These are phyloP conservation scores for Brasilioporus rufonigricans DNA, from an alignment of 768 basidiomycete species.

Conservation along the genomic window DNA sequence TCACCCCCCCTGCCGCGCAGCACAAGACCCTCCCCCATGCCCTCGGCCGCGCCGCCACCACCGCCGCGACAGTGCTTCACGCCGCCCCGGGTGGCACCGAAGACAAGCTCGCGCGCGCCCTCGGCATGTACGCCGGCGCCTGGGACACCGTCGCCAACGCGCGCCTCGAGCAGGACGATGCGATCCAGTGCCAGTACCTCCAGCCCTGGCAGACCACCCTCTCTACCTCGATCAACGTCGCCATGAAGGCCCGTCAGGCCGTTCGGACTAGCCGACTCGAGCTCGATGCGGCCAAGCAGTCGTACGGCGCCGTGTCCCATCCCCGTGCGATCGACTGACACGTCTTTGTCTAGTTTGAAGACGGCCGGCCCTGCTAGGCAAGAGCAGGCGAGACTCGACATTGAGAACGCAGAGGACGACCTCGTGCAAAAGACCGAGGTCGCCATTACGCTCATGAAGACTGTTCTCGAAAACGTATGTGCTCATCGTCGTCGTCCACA, in stretches of 20 bases:
- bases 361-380: constrained; percentile 69
- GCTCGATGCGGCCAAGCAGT: constrained; percentile 87
- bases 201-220: constrained; percentile 88
- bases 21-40: constrained; percentile 99
- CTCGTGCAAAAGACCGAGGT: constrained; percentile 98
- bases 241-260: constrained; percentile 88
- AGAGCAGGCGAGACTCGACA: constrained; percentile 89
- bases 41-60: constrained; percentile 74
- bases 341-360: constrained; percentile 65
- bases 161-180: constrained; percentile 74
- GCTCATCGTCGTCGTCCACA: neutral
- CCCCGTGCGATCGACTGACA: neutral
- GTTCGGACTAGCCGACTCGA: constrained; percentile 80
- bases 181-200: constrained; percentile 65
- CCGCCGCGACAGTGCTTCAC: constrained; percentile 51
- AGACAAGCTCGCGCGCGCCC: constrained; percentile 73
- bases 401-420: constrained; percentile 93
- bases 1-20: constrained; percentile 53
- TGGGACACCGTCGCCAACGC: constrained; percentile 84
- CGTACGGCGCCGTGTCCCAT: constrained; percentile 43
- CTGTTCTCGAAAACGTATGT: constrained; percentile 94
- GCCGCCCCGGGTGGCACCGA: constrained; percentile 45
- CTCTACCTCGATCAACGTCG: constrained; percentile 78
- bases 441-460: constrained; percentile 95
- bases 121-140: constrained; percentile 75